Base-by-base conservation (phyloP, 1,284 basidiomycete species). In the Cryptococcus sp. region DNA sequence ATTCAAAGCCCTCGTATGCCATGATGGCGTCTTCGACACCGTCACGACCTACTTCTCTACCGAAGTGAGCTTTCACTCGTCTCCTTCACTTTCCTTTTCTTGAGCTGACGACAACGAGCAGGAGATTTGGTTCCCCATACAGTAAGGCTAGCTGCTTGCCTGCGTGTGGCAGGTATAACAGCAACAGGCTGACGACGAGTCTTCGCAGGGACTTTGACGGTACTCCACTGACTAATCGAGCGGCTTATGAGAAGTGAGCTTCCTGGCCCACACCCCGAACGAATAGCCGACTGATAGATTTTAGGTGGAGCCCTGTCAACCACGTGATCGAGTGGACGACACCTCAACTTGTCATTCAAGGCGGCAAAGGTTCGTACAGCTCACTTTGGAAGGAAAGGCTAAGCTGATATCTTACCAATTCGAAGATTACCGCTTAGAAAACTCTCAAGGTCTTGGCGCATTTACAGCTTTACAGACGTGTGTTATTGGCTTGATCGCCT, bases 1-100 rank as follows among this genome's bases (percentile, higher is more conserved):
- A 23, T 95, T 96, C 83, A 94, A 93, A 81, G 89, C 90, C 1
- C 81, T 96, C 43, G 85, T 93, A 16, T 89, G 87, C 68, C 91
- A 94, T 69, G 89, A 93, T 68, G 90, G 91, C n/a, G 88, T 91
- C 34, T 66, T 73, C 48, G 63, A 58, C 56, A 72, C 65, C 20
- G 52, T 58, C 17, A 89, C 87, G 77, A 88, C 64, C 84, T 89
- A 38, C 87, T 87, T 74, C 75, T 84, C 86, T 10, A 95, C 91
- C 4, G 91, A 93, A 50, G 64, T 66, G 54, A 48, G 55, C 3
- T 2, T 34, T 43, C 44, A 8, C 19, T 37, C 46, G 20, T 34
- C 34, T 65, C 62, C 15, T 47, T 37, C 38, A 43, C 23, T 34
- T 22, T 23, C 39, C 38, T 19, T 39, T 20, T 19, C 26, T 3